These are phyloP conservation scores for Xylaria castorea DNA, from an alignment of 495 filamentous ascomycete genomes.

Conservation along the genomic window DNA sequence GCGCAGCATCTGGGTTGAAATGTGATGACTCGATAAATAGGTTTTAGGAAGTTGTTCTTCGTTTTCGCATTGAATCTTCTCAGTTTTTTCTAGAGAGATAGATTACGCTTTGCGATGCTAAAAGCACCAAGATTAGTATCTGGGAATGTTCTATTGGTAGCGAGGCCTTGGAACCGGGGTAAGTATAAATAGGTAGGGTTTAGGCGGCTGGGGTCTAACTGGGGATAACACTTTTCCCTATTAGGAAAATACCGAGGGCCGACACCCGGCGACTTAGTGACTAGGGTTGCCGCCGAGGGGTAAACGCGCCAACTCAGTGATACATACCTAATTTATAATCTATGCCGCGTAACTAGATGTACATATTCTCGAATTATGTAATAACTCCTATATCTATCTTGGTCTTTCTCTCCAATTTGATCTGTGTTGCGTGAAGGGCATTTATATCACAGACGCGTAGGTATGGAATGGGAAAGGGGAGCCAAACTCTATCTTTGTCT, in stretches of 20 bases:
- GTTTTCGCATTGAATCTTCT: neutral
- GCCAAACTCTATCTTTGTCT: neutral
- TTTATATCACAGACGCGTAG: no score
- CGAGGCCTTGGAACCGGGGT: neutral
- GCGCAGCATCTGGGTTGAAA: neutral
- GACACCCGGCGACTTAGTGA: neutral
- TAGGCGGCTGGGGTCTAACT: neutral
- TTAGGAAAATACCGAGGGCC: conserved; percentile 9
- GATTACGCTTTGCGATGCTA: neutral
- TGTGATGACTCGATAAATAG: neutral
- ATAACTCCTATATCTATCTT: neutral
- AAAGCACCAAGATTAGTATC: neutral
- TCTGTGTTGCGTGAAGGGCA: neutral
- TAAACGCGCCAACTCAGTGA: neutral
- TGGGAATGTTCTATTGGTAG: neutral
- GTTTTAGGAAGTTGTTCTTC: neutral
- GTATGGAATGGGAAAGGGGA: neutral
- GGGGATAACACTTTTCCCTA: neutral
- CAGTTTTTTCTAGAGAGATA: neutral
- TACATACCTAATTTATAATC: no score
- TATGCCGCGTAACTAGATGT: no score
- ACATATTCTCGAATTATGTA: neutral
- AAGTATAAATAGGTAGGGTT: neutral
- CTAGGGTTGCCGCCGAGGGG: neutral
- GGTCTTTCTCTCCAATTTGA: neutral